phyloP scores from a whole-genome alignment of 2,329 filamentous ascomycete genomes.

The Trichophyton schoenleinii region DNA sequence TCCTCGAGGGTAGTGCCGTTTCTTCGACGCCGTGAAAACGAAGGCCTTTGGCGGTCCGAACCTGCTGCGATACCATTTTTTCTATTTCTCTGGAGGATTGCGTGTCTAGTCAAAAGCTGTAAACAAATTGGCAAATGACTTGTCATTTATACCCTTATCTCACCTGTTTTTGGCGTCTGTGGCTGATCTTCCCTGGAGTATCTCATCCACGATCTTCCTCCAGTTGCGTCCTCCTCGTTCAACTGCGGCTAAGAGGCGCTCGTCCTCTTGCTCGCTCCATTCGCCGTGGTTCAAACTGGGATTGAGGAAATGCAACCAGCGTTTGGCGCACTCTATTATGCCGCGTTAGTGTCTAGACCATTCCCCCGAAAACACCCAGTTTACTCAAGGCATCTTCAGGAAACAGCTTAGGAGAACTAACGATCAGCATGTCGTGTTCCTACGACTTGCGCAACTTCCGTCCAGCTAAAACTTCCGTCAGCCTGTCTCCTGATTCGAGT shows the following conservation, averaged over 20 bases:
- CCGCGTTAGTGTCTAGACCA: background rate
- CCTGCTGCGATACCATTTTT: background rate
- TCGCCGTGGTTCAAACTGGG: conserved; percentile 1
- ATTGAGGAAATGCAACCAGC: conserved; percentile 1
- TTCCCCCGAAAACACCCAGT: no score
- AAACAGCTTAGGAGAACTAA: background rate
- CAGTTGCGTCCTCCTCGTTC: conserved; percentile 2
- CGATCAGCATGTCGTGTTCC: conserved; percentile 5
- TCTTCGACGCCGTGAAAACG: conserved; percentile 2
- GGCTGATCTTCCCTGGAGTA: background rate
- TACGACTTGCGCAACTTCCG: conserved; percentile 2
- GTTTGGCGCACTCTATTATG: conserved; percentile 1
- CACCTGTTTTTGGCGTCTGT: conserved; percentile 4
- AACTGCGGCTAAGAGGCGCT: background rate
- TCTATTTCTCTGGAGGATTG: conserved; percentile 1
- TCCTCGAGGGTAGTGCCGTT: background rate
- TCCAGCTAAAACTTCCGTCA: conserved; percentile 2
- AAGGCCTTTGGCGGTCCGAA: background rate
- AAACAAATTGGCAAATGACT: background rate
- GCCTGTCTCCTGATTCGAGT: background rate
- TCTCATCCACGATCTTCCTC: conserved; percentile 1
- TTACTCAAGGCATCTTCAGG: background rate
- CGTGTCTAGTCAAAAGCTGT: background rate
- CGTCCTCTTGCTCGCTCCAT: conserved; percentile 3
- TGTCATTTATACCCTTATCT: background rate